Percentiles rank a stretch among this genome's conserved stretches.
phyloP scores from a whole-genome alignment of 2,329 filamentous ascomycete species.

The Stachybotrys chartarum region DNA sequence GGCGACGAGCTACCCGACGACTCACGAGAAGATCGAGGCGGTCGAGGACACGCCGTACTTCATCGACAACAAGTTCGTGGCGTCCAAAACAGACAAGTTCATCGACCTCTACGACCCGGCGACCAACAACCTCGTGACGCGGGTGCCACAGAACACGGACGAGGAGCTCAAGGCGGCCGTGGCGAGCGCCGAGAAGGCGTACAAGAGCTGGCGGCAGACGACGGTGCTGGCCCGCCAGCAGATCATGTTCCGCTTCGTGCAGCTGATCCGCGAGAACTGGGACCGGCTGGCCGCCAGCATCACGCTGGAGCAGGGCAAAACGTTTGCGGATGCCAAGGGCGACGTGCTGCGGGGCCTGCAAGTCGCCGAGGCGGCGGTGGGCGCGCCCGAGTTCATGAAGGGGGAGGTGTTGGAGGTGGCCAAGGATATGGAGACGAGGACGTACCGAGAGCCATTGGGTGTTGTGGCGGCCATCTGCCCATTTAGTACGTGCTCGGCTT shows the following conservation, averaged over 20 bases:
- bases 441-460: constrained; percentile 74
- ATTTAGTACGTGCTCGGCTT: constrained; percentile 51
- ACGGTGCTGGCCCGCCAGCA: constrained; percentile 69
- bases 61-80: constrained; percentile 70
- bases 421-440: constrained; percentile 85
- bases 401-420: constrained; percentile 79
- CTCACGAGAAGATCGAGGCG: constrained; percentile 62
- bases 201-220: constrained; percentile 64
- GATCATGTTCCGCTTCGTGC: constrained; percentile 82
- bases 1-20: constrained; percentile 57
- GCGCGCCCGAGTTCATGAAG: constrained; percentile 73
- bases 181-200: constrained; percentile 68
- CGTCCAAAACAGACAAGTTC: constrained; percentile 61
- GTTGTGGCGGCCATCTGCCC: constrained; percentile 81
- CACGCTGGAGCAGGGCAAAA: constrained; percentile 84
- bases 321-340: constrained; percentile 73
- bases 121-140: constrained; percentile 78
- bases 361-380: constrained; percentile 77
- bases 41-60: constrained; percentile 73
- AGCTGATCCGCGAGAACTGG: constrained; percentile 76
- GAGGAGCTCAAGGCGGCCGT: constrained; percentile 69
- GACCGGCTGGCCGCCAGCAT: constrained; percentile 79
- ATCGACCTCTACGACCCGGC: constrained; percentile 78
- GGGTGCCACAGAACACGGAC: constrained; percentile 75
- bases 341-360: constrained; percentile 78